Evolutionary conservation across 1,284 basidiomycete genomes (phyloP).

Genomic region (Cystobasidiaceae sp.): DNA sequence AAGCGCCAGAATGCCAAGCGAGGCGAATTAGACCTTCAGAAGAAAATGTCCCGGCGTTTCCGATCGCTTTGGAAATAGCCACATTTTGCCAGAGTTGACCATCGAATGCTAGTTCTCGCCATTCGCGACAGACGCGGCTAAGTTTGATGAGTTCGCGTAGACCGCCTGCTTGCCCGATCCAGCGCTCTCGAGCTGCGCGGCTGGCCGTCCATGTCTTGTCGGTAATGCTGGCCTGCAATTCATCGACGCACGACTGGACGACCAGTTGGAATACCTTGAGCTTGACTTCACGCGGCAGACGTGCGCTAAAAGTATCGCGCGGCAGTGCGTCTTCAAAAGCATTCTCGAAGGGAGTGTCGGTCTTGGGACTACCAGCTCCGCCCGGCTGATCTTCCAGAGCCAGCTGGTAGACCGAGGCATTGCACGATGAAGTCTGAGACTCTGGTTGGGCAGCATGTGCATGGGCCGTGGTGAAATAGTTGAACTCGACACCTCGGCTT

Average conservation of each 20-base stretch:
- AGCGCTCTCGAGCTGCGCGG: constrained; percentile 7
- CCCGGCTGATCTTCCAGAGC: background rate
- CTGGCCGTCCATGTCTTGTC: constrained; percentile 1
- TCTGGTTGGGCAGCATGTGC: background rate
- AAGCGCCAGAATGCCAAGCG: constrained; percentile 6
- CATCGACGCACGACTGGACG: background rate
- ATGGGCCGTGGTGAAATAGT: background rate
- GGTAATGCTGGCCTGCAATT: background rate
- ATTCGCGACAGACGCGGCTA: constrained; percentile 21
- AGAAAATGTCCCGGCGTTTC: constrained; percentile 5
- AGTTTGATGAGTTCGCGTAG: constrained; percentile 25
- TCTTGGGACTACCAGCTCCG: too few species aligned
- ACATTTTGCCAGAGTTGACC: constrained; percentile 28
- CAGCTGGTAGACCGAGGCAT: constrained; percentile 3
- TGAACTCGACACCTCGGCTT: constrained; percentile 10
- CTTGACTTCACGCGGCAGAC: constrained; percentile 13
- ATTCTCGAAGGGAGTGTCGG: background rate
- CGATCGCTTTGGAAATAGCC: background rate
- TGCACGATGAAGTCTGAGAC: constrained; percentile 9
- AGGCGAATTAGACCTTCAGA: constrained; percentile 8
- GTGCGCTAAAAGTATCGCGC: constrained; percentile 1
- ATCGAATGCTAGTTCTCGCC: constrained; percentile 23
- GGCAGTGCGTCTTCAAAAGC: constrained; percentile 17
- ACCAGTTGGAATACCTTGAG: constrained; percentile 7
- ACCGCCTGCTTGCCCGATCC: constrained; percentile 9